Conservation (phyloP, 306 rosid species). For the Comarum palustre region DNA sequence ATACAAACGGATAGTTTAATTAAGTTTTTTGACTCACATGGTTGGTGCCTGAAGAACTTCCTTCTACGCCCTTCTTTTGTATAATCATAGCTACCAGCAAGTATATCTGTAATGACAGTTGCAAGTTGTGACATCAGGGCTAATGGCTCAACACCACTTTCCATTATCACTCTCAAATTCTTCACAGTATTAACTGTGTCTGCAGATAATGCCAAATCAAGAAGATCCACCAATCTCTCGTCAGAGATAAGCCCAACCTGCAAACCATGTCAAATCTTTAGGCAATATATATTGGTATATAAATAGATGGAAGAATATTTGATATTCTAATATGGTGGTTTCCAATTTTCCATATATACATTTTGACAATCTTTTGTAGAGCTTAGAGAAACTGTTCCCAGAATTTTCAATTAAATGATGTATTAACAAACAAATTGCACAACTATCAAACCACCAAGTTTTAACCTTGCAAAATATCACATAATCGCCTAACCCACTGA, state of each 20-base stretch:
- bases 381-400: not conserved
- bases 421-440: not conserved
- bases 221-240: constrained; percentile 92
- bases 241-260: constrained; percentile 99
- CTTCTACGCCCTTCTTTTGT: constrained; percentile 69
- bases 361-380: not conserved
- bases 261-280: constrained; percentile 24
- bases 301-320: not conserved
- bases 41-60: constrained; percentile 81
- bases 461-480: too few relatives aligned
- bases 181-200: constrained; percentile 96
- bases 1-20: constrained; percentile 8
- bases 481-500: not conserved
- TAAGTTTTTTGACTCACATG: constrained; percentile 51
- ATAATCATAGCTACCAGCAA: constrained; percentile 86
- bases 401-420: not conserved
- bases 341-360: not conserved
- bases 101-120: constrained; percentile 90
- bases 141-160: constrained; percentile 92
- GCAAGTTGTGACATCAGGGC: constrained; percentile 98
- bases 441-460: not conserved
- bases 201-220: constrained; percentile 94
- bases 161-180: constrained; percentile 87
- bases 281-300: not conserved
- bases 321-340: not conserved